Evolutionary conservation across 164 flowering plant species (phyloP).

Genomic region (Annona squamosa): DNA sequence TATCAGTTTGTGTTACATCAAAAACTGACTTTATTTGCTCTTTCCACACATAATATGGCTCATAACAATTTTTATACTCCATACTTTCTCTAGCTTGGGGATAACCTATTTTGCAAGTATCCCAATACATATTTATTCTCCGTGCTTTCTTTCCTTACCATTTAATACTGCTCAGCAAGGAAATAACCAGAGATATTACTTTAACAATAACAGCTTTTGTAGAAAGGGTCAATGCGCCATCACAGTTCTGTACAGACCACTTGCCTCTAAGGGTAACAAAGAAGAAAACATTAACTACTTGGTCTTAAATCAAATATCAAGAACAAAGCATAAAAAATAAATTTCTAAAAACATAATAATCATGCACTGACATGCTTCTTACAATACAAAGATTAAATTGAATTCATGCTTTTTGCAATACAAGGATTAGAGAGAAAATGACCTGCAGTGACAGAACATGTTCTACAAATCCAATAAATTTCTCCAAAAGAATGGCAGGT

Average conservation of each 20-base stretch:
- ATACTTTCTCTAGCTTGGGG: too few relatives aligned
- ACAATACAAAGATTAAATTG: background rate
- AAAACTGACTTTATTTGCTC: too few relatives aligned
- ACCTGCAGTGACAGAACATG: conserved; percentile 55
- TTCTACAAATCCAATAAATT: conserved; percentile 50
- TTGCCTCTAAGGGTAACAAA: background rate
- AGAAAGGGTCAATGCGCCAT: background rate
- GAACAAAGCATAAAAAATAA: background rate
- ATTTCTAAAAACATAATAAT: too few relatives aligned
- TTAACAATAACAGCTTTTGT: background rate
- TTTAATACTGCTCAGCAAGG: background rate
- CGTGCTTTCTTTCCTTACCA: background rate
- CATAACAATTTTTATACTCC: too few relatives aligned
- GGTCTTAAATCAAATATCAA: background rate
- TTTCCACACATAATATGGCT: too few relatives aligned
- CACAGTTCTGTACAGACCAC: background rate
- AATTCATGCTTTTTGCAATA: background rate
- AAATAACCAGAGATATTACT: background rate
- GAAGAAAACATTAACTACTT: background rate
- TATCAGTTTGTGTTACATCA: too few relatives aligned
- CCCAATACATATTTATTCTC: too few relatives aligned
- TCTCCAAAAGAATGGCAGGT: conserved; percentile 37
- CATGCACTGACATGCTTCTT: background rate
- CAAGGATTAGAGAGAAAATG: conserved; percentile 11
- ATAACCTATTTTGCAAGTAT: too few relatives aligned